These are phyloP conservation scores for Urochloa ruziziensis DNA, from an alignment of 176 grass and related monocot species.

Conservation along the genomic window DNA sequence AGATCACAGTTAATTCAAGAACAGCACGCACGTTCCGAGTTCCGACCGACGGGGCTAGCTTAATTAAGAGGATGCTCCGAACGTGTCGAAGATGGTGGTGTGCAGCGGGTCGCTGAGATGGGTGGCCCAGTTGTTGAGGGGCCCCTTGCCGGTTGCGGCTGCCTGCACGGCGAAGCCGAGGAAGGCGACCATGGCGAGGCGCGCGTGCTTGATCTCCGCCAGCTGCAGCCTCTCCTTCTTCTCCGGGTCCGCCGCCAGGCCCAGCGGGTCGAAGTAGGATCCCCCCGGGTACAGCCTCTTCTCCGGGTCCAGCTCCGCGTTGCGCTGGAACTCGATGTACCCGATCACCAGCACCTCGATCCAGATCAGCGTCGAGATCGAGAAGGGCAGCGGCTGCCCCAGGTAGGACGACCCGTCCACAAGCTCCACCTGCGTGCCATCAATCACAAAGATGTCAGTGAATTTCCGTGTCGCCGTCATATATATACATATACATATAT, in stretches of 20 bases:
- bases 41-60: background rate
- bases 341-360: conserved; percentile 97
- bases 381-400: conserved; percentile 92
- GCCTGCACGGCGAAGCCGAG: conserved; percentile 97
- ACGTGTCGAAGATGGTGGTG: conserved; percentile 98
- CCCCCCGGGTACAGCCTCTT: conserved; percentile 90
- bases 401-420: conserved; percentile 91
- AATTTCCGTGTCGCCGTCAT: too few species aligned
- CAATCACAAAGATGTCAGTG: too few species aligned
- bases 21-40: too few species aligned
- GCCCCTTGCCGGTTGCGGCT: conserved; percentile 93
- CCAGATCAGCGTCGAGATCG: conserved; percentile 85
- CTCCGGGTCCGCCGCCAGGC: conserved; percentile 86
- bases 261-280: conserved; percentile 84
- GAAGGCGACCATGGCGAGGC: conserved; percentile 95
- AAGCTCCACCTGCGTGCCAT: conserved; percentile 70
- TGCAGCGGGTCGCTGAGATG: conserved; percentile 98
- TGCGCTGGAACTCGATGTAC: conserved; percentile 99
- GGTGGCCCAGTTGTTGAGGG: conserved; percentile 99
- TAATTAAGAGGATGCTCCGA: conserved; percentile 53
- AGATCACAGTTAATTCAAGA: background rate
- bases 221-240: conserved; percentile 83
- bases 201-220: conserved; percentile 99
- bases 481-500: too few species aligned
- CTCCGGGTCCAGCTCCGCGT: conserved; percentile 95